Percentiles rank a stretch among this genome's conserved stretches.
phyloP scores from a whole-genome alignment of 1,284 basidiomycete genomes.

The Sanghuangporus weigelae region DNA sequence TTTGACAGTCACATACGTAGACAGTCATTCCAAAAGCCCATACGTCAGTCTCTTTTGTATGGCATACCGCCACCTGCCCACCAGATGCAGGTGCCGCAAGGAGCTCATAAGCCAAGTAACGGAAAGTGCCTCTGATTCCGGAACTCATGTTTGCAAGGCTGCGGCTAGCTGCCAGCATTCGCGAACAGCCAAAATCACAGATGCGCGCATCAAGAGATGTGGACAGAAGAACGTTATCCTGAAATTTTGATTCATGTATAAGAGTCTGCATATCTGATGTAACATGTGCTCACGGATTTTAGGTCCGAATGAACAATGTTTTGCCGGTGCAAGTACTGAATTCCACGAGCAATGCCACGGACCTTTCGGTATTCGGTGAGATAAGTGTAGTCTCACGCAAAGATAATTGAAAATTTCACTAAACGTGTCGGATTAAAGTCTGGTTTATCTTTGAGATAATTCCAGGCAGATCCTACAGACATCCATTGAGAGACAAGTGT shows the following conservation, averaged over 20 bases:
- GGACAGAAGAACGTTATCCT: conserved; percentile 11
- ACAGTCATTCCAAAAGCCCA: conserved; percentile 13
- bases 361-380: neutral
- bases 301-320: conserved; percentile 6
- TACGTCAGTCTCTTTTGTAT: conserved; percentile 9
- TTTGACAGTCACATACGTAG: neutral
- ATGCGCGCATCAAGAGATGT: neutral
- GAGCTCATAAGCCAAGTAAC: conserved; percentile 4
- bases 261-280: neutral
- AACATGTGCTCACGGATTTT: neutral
- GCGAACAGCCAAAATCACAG: conserved; percentile 3
- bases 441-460: conserved; percentile 2
- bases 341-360: conserved; percentile 1
- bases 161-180: neutral
- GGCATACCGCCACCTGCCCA: neutral
- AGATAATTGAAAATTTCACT: neutral
- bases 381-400: neutral
- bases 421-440: neutral
- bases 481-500: conserved; percentile 9
- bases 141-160: neutral
- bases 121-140: neutral
- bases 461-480: neutral
- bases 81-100: neutral
- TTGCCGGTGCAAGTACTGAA: conserved; percentile 1
- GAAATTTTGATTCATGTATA: neutral